Evolutionary conservation across 257 asterid species (phyloP), one percentile per base, ranked within the genome.

Genomic region (Perilla frutescens): DNA sequence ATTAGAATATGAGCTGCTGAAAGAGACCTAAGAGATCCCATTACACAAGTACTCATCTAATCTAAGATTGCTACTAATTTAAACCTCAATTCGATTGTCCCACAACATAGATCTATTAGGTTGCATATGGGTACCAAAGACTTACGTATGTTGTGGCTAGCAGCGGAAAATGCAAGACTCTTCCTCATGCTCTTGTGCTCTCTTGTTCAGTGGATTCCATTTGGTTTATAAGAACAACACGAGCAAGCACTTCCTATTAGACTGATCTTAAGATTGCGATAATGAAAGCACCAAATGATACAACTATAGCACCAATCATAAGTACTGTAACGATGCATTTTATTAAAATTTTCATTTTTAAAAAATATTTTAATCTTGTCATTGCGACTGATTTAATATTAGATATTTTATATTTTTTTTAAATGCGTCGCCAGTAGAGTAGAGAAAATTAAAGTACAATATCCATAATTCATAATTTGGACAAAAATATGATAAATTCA

Each of bases 121-220:
- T 78, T 76, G 8, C 75, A 60, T 32, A 84, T 76, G 58, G 56
- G 80, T 45, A 80, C 78, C 26, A 84, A 63, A 56, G 84, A 77
- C 66, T 80, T 69, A 8, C 84, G 84, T 7, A 84, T 68, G 64
- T 84, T 86, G 10, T 79, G 86, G 70, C 84, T 81, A 8, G 78
- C 83, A 31, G 68, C 67, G 0, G 84, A 82, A 40, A 81, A 79
- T 7, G 88, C 86, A 12, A 60, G 54, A 60, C 84, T 84, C 67
- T 81, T 84, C 58, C 69, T 81, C 79, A 73, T 81, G 68, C 86
- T 81, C 71, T 81, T 84, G 20, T 81, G 59, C 48, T 81, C 82
- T 4, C 79, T 57, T 84, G 86, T 43, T 81, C 74, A n/a, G 82
- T 76, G 3, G 86, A 51, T 53, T 84, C 81, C 81, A 64, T 79